These are phyloP conservation scores for Isoetes engelmannii DNA, from an alignment of 83 land plant species.

Conservation along the genomic window DNA sequence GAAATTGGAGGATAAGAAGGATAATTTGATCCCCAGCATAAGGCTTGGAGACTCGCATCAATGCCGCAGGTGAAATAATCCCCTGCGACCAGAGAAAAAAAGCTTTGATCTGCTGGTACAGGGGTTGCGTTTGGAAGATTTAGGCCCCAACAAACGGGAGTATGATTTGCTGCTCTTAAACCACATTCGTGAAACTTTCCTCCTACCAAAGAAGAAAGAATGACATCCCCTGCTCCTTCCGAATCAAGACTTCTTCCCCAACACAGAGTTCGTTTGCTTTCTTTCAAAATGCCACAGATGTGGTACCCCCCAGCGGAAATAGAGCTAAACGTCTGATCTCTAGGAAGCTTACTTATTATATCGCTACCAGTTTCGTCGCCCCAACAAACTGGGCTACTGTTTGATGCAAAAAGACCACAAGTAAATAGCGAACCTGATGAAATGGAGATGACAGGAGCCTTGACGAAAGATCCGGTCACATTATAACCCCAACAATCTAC, in stretches of 20 bases:
- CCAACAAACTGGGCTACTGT: constrained; percentile 60
- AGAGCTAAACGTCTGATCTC: constrained; percentile 27
- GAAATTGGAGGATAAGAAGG: constrained; percentile 53
- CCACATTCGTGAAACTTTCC: constrained; percentile 79
- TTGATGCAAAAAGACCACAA: constrained; percentile 52
- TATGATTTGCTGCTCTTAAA: constrained; percentile 28
- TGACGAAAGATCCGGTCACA: constrained; percentile 45
- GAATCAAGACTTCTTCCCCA: constrained; percentile 28
- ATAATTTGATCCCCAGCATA: constrained; percentile 64
- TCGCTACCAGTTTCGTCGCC: constrained; percentile 70
- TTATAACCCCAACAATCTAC: constrained; percentile 92
- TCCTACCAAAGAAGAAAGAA: constrained; percentile 42
- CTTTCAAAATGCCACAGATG: constrained; percentile 65
- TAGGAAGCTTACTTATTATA: constrained; percentile 40
- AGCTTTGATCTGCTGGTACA: constrained; percentile 30
- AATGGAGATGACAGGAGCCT: constrained; percentile 45
- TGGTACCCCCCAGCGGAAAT: constrained; percentile 80
- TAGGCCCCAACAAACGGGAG: constrained; percentile 67
- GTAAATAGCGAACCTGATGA: constrained; percentile 64
- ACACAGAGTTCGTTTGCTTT: constrained; percentile 31
- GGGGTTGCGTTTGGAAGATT: constrained; percentile 32
- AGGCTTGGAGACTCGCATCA: constrained; percentile 31
- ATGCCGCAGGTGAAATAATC: constrained; percentile 81
- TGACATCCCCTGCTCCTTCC: background rate
- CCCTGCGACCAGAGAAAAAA: constrained; percentile 55